Evolutionary conservation across 257 asterid genomes (phyloP).

Genomic region (Nicotiana obtusifolia): DNA sequence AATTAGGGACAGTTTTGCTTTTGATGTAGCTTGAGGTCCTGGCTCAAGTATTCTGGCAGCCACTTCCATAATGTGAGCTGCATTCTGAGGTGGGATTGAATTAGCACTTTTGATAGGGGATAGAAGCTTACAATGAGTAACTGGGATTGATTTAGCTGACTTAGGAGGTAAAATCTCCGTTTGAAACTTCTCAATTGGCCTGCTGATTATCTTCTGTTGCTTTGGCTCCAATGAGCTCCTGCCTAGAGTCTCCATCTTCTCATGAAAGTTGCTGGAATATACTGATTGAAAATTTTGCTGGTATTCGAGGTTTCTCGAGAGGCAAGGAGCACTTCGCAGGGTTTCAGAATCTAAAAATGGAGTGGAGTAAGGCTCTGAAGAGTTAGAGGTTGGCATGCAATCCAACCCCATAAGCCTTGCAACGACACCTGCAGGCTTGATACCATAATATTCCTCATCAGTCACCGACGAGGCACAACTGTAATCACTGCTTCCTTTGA

Average conservation of each 20-base stretch:
- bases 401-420: conserved; percentile 99
- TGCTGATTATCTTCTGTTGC: conserved; percentile 32
- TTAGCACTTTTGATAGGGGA: conserved; percentile 72
- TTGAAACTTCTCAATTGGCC: conserved; percentile 70
- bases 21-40: conserved; percentile 35
- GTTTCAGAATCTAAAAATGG: conserved; percentile 54
- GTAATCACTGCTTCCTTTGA: conserved; percentile 61
- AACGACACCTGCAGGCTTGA: conserved; percentile 67
- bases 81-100: conserved; percentile 50
- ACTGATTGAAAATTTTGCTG: conserved; percentile 32
- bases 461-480: conserved; percentile 73
- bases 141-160: conserved; percentile 81
- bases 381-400: conserved; percentile 56
- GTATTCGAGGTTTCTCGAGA: conserved; percentile 20
- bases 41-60: conserved; percentile 78
- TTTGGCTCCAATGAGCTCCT: conserved; percentile 24
- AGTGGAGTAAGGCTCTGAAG: conserved; percentile 42
- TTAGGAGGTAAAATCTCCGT: conserved; percentile 81
- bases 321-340: conserved; percentile 35
- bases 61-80: conserved; percentile 84
- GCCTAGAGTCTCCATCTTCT: conserved; percentile 19
- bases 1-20: conserved; percentile 36
- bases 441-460: conserved; percentile 58
- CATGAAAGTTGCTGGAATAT: conserved; percentile 30
- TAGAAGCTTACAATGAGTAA: conserved; percentile 74